Evolutionary conservation across 2,329 filamentous ascomycete genomes (phyloP), one percentile per base, ranked within the genome.

Genomic region (Anthostomella pinea): DNA sequence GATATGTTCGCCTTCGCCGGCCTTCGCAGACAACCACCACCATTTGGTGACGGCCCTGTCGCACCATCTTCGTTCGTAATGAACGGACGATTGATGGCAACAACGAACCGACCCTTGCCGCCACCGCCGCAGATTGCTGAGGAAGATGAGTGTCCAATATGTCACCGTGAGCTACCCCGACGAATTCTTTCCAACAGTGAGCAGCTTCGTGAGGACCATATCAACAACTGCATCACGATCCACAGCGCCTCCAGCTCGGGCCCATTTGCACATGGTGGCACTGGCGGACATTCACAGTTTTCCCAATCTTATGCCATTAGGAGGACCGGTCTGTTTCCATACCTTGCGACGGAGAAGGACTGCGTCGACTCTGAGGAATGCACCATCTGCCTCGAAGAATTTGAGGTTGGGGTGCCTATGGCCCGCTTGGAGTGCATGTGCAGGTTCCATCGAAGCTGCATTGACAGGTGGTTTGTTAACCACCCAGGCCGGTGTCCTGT

Each of bases 71-170:
- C 30, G 11, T 14, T 21, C 18, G 18, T 26, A 14, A 10, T 14
- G n/a, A 10, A 6, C 6, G 11, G 24, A 5, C 24, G 15, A 6
- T 26, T 26, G 8, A 48, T 51, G 5, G 18, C 53, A 63, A 23
- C 67, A 64, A 46, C 49, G 27, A 51, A 58, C 27, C 42, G 56
- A 14, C 57, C 57, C 6, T 42, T 58, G 1, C 59, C 57, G 17
- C 67, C 64, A 4, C 69, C 68, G 8, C 70, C 66, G 1, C 76
- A 73, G 38, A 70, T 76, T 52, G 68, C 72, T 5, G 86, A 90
- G 57, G 85, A 89, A 54, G 85, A 90, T 55, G 83, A 87, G 52
- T 91, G 86, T 44, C 85, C 85, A 1, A 75, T 90, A 28, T 91
- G 86, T 51, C 84, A 86, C 53, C 64, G 69, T 23, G 83, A 88